Evolutionary conservation across 306 rosid genomes (phyloP), one percentile per base, ranked within the genome.

Genomic region (Boehmeria nivea): DNA sequence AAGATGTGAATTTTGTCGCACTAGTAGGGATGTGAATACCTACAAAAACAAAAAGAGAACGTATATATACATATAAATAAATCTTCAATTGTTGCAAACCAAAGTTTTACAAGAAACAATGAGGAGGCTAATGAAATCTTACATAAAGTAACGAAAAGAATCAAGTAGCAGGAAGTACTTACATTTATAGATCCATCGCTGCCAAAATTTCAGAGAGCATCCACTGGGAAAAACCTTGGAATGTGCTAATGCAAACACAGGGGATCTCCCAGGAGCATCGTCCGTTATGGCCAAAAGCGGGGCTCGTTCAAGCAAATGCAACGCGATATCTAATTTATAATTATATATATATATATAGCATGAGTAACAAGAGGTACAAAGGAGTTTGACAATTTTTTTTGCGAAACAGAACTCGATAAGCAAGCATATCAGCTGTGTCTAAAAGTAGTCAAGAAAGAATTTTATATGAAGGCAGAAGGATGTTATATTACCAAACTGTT

Each of bases 161-260:
- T 2, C 22, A 36, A 36, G 2, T 54, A 10, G 0, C 0, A 17
- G 36, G 36, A 31, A 31, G n/a, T 48, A 51, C 67, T 16, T 10
- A 62, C 58, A 42, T 9, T 52, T 15, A 42, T 52, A 63, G 8
- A 63, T 18, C 60, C 52, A 51, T 26, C 8, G 28, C 20, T 63
- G 31, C 52, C 43, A 63, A 42, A 19, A 51, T 25, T 9, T 2
- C n/a, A 52, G 31, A 1, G 14, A 27, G 13, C 34, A n/a, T 51
- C 50, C 53, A 26, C 40, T 26, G 0, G 1, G 52, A 42, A 63
- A 18, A 1, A 3, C 2, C 4, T 33, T 18, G 4, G 60, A 12
- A 18, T 1, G 6, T 12, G 60, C 52, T 13, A 63, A 19, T 11
- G 33, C 59, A 0, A 0, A 9, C 20, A 63, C 1, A 23, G 56